Evolutionary conservation across 2,329 filamentous ascomycete species (phyloP).

Genomic region (Aspergillus bombycis): DNA sequence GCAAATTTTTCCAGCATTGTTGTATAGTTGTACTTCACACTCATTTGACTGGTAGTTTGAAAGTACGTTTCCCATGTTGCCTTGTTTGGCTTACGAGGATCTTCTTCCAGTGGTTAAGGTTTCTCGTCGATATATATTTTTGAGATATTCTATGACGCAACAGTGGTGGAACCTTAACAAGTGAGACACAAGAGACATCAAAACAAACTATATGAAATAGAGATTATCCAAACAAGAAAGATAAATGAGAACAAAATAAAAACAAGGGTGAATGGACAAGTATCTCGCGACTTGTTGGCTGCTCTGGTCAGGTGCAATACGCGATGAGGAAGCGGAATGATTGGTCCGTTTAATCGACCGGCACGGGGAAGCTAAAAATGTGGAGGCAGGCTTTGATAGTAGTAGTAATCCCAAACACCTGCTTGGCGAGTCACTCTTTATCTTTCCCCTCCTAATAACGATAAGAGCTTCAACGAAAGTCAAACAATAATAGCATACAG

Average conservation of each 20-base stretch:
- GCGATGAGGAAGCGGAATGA: neutral
- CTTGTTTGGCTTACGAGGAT: too few relatives aligned
- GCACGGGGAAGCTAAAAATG: neutral
- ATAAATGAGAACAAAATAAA: too few relatives aligned
- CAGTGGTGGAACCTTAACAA: too few relatives aligned
- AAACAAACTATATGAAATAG: too few relatives aligned
- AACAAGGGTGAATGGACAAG: too few relatives aligned
- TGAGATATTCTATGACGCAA: too few relatives aligned
- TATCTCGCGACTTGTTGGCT: neutral
- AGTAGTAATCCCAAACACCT: neutral
- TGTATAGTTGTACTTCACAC: conserved; percentile 9
- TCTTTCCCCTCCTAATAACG: neutral
- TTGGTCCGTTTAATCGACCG: conserved; percentile 15
- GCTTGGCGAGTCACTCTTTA: neutral
- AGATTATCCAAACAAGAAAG: too few relatives aligned
- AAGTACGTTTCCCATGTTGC: conserved; percentile 16
- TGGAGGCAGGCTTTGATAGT: neutral
- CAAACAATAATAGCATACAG: neutral
- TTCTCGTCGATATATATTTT: too few relatives aligned
- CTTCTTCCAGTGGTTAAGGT: too few relatives aligned
- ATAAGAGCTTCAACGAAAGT: neutral
- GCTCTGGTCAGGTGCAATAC: neutral
- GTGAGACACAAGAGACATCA: too few relatives aligned
- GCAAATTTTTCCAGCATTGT: conserved; percentile 12
- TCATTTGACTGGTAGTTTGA: conserved; percentile 14